These are phyloP conservation scores for Phytopythium chamaehyphon DNA, from an alignment of 352 stramenopile genomes.

Conservation along the genomic window DNA sequence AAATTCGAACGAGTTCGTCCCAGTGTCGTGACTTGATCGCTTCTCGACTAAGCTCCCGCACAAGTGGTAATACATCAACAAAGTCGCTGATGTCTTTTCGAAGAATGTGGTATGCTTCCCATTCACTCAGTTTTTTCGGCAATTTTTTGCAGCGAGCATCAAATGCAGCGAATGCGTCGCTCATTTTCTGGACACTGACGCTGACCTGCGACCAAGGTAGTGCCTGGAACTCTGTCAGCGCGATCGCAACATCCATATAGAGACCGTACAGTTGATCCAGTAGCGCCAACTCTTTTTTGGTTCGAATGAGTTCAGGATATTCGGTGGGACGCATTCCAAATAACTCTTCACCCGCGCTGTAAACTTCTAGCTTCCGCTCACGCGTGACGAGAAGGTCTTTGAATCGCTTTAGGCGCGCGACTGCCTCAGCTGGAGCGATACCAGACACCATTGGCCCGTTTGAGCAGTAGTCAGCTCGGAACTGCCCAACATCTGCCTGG, in stretches of 20 bases:
- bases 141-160: constrained; percentile 79
- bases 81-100: constrained; percentile 81
- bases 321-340: constrained; percentile 82
- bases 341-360: constrained; percentile 82
- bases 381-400: constrained; percentile 76
- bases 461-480: constrained; percentile 62
- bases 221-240: constrained; percentile 60
- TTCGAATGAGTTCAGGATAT: constrained; percentile 82
- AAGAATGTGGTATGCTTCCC: constrained; percentile 77
- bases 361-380: constrained; percentile 86
- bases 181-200: constrained; percentile 53
- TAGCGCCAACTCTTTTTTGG: constrained; percentile 82
- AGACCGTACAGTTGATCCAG: constrained; percentile 87
- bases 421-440: constrained; percentile 71
- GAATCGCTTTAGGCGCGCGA: constrained; percentile 82
- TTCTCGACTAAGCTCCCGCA: constrained; percentile 74
- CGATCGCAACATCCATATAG: constrained; percentile 84
- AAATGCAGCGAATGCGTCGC: constrained; percentile 52
- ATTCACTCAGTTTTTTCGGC: constrained; percentile 82
- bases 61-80: constrained; percentile 78
- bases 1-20: constrained; percentile 71
- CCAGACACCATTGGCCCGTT: constrained; percentile 72
- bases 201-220: constrained; percentile 68
- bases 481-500: constrained; percentile 56
- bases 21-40: constrained; percentile 88